Base-by-base conservation (phyloP, 2,329 filamentous ascomycete genomes). In the Amesomyces nigricolor region DNA sequence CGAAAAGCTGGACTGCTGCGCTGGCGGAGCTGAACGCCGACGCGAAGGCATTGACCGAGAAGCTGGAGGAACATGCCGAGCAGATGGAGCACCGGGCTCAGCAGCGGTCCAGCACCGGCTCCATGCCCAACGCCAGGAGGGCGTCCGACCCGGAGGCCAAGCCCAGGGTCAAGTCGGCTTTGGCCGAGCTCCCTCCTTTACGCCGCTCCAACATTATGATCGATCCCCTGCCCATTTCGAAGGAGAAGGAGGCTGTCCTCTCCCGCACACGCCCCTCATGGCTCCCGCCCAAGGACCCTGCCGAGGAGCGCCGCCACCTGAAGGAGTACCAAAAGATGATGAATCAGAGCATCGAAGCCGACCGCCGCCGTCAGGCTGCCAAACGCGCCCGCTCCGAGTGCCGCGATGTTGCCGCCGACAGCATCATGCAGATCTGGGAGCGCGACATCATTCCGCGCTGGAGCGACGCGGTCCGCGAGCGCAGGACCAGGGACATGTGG, bases 251-350 rank as follows among this genome's bases (percentile, higher is more conserved):
- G 65, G 88, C 88, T 3, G 88, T 91, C 2, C 75, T 94, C 19
- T 90, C 87, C 22, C 79, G 89, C 16, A 94, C 89, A 2, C 79
- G 89, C 38, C 89, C 89, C 0, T 91, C 87, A 1, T 94, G 89
- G 89, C 75, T 94, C 2, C 89, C 89, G 0, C 89, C 89, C 1
- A 94, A 94, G 72, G 85, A 94, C 62, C 91, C 90, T 2, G 88
- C 88, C 52, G 94, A 99, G 70, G 94, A 99, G 73, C 88, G 83
- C 68, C 86, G 86, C 62, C 94, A 99, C 70, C 69, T 99, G 62
- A 91, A 82, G 65, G 85, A 94, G 68, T 94, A 91, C 67, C 86
- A 91, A 71, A 84, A 80, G 69, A 91, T 94, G 87, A 89, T 92
- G 86, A 78, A 77, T 0, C 75, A 74, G 44, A 84, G 82, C 62